Evolutionary conservation across 2,329 filamentous ascomycete species (phyloP), one percentile per base, ranked within the genome.

Genomic region (Aspergillus sojae): DNA sequence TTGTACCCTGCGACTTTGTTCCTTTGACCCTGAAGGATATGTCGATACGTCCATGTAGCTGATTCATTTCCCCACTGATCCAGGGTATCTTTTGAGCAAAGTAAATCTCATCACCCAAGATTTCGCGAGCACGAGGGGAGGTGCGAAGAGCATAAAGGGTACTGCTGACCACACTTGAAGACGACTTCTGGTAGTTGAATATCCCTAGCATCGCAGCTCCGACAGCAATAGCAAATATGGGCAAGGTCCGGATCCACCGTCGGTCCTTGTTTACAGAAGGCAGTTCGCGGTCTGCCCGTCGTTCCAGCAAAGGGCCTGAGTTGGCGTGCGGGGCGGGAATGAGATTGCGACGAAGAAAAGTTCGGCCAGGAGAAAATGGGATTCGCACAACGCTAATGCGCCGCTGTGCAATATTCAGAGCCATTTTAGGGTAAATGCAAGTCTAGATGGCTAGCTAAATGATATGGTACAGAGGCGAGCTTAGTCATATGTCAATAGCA

Each of bases 151-250:
- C 91, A 83, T 98, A 99, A 32, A 99, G 86, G 5, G 93, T 95
- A 61, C 91, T 92, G 61, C 88, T 88, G n/a, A 97, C 91, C 34
- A 94, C 87, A 60, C 91, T 91, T 30, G 89, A 93, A n/a, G 91
- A 93, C 62, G 89, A 88, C 79, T 97, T 97, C 79, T 99, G 94
- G 86, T 99, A 98, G 86, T 99, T 99, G 90, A 99, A 98, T 79
- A 99, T 97, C 70, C 91, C 92, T 64, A 96, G 82, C 68, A 89
- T 89, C 69, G 89, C 90, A 61, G 85, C 83, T 56, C 87, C 86
- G 70, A 97, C 88, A 67, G 92, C 82, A 67, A 86, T 79, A 59
- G 90, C 76, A 85, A 98, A 98, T 76, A 96, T 81, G 60, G 94
- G 94, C 39, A 97, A 79, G 1, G 92, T 93, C 71, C 86, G 86